A percentile compares a stretch with the other conserved stretches of the same genome.
These are phyloP conservation scores for Poa annua DNA, from an alignment of 176 grass and related monocot species.

Conservation along the genomic window DNA sequence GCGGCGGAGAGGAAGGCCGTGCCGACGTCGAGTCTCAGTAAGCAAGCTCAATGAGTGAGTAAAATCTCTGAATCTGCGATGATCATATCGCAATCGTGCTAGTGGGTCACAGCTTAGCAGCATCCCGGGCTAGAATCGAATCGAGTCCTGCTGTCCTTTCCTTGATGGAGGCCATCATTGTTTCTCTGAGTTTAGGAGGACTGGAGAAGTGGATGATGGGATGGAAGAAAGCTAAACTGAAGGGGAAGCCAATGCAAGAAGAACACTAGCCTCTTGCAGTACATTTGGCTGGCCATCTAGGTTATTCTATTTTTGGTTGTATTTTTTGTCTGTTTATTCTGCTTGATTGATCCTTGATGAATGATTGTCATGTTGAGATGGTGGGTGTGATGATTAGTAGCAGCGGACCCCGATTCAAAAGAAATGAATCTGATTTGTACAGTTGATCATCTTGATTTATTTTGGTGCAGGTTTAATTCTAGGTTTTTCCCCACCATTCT, in stretches of 20 bases:
- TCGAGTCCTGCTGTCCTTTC: constrained; percentile 38
- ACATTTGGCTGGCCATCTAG: constrained; percentile 42
- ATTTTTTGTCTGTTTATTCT: constrained; percentile 23
- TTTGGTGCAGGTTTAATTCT: constrained; percentile 34
- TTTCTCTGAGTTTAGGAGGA: constrained; percentile 27
- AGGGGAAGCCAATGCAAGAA: constrained; percentile 34
- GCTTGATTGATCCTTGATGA: constrained; percentile 53
- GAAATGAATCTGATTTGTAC: constrained; percentile 41
- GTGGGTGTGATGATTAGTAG: constrained; percentile 56
- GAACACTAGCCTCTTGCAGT: constrained; percentile 44
- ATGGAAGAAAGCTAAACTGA: constrained; percentile 39
- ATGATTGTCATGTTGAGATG: constrained; percentile 60
- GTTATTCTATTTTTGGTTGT: constrained; percentile 39
- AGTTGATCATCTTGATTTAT: constrained; percentile 62
- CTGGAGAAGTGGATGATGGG: constrained; percentile 17
- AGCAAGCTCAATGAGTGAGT: neutral
- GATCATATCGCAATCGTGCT: constrained; percentile 45
- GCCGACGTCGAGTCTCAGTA: constrained; percentile 65
- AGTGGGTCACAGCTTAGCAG: constrained; percentile 44
- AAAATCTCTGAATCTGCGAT: constrained; percentile 24
- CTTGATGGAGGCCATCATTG: constrained; percentile 34
- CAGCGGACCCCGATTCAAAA: constrained; percentile 53
- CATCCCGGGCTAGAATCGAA: constrained; percentile 12
- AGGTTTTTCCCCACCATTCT: neutral
- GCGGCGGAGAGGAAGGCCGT: constrained; percentile 32